Evolutionary conservation across 192 early-diverging fungal species (phyloP).

Genomic region (Linnemannia zychae): DNA sequence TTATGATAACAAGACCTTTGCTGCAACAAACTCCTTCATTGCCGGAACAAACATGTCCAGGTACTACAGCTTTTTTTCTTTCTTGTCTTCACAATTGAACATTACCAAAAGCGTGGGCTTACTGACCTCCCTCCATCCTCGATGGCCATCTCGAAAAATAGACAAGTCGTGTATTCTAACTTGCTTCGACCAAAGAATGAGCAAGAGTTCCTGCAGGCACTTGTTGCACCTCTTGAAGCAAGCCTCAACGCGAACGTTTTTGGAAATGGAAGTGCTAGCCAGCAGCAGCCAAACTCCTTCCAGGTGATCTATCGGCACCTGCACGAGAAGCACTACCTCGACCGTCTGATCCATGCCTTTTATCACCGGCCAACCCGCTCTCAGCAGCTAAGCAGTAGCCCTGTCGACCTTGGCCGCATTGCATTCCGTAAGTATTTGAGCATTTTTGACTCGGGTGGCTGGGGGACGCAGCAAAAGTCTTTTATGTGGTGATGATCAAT

Average conservation of each 20-base stretch:
- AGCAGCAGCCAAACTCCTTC: constrained; percentile 2
- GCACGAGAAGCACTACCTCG: constrained; percentile 33
- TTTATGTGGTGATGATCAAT: background rate
- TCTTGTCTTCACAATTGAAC: background rate
- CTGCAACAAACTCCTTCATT: background rate
- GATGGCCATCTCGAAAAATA: background rate
- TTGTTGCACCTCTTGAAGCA: background rate
- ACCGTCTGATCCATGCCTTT: constrained; percentile 27
- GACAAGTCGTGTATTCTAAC: background rate
- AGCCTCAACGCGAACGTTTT: too few species aligned
- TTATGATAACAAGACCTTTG: background rate
- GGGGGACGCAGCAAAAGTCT: background rate
- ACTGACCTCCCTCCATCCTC: background rate
- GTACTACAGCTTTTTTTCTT: background rate
- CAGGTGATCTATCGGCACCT: constrained; percentile 15
- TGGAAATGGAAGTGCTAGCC: too few species aligned
- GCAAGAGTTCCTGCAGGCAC: constrained; percentile 1
- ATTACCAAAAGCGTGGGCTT: background rate
- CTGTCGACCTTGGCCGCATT: background rate
- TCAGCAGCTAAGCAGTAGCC: background rate
- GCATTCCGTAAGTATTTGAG: background rate
- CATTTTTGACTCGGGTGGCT: background rate
- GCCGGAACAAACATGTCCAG: background rate
- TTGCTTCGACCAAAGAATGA: background rate
- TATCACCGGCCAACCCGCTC: constrained; percentile 10